Percentiles rank a stretch among this genome's conserved stretches.
Conservation (phyloP, 2,329 filamentous ascomycete genomes). For the Xylariales sp. region DNA sequence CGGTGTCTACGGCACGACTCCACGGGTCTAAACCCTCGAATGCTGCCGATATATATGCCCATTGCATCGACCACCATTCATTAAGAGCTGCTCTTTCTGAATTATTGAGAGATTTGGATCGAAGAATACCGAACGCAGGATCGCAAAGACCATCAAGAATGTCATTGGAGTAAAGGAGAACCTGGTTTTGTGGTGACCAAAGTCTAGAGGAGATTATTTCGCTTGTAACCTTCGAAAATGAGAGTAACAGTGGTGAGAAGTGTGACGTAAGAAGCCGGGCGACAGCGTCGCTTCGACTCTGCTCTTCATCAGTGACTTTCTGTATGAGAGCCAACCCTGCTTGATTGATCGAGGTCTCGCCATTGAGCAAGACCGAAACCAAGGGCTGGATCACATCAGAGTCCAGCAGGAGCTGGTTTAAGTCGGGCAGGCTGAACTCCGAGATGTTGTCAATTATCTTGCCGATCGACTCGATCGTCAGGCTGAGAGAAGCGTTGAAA, state of each 20-base stretch:
- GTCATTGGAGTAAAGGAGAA: conserved; percentile 54
- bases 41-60: conserved; percentile 75
- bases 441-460: conserved; percentile 74
- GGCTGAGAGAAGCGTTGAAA: conserved; percentile 71
- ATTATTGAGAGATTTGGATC: conserved; percentile 49
- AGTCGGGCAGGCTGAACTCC: conserved; percentile 66
- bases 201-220: conserved; percentile 38
- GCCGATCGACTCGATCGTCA: conserved; percentile 56
- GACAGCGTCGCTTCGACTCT: conserved; percentile 47
- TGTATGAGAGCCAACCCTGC: conserved; percentile 81
- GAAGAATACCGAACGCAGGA: conserved; percentile 49
- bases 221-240: conserved; percentile 37
- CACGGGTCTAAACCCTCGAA: conserved; percentile 81
- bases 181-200: conserved; percentile 54
- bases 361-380: conserved; percentile 76
- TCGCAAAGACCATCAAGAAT: conserved; percentile 55
- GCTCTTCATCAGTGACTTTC: conserved; percentile 66
- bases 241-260: conserved; percentile 37
- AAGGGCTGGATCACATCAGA: conserved; percentile 67
- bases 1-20: conserved; percentile 72
- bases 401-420: conserved; percentile 66
- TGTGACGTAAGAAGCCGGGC: conserved; percentile 39
- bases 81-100: conserved; percentile 64
- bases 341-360: conserved; percentile 73
- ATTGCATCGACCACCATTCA: conserved; percentile 79